phyloP scores from a whole-genome alignment of 2,329 filamentous ascomycete species.

The Triangularia verruculosa region DNA sequence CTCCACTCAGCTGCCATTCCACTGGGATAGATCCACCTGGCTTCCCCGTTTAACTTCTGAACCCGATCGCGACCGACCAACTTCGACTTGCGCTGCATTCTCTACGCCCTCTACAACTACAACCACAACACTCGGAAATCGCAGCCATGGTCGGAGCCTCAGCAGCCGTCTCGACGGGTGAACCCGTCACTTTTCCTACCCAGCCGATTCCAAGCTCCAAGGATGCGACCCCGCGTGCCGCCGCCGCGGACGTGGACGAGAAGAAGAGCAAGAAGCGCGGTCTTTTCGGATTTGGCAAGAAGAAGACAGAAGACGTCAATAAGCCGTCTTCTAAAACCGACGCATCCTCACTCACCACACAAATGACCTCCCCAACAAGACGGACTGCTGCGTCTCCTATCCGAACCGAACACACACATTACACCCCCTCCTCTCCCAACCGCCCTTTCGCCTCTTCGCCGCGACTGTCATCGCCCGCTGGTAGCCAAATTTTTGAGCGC shows the following conservation, averaged over 20 bases:
- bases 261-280: slow-evolving; percentile 51
- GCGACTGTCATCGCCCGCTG: slow-evolving; percentile 72
- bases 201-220: slow-evolving; percentile 23
- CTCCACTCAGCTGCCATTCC: not conserved
- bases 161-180: slow-evolving; percentile 29
- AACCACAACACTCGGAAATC: not conserved
- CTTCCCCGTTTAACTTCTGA: not conserved
- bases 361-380: slow-evolving; percentile 36
- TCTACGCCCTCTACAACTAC: not conserved
- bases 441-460: slow-evolving; percentile 69
- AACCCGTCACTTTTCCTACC: slow-evolving; percentile 30
- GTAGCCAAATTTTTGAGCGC: slow-evolving; percentile 85
- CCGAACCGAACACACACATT: slow-evolving; percentile 35
- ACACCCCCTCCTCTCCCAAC: slow-evolving; percentile 60
- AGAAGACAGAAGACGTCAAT: slow-evolving; percentile 48
- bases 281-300: slow-evolving; percentile 62
- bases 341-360: slow-evolving; percentile 18
- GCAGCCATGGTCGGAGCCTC: slow-evolving; percentile 19
- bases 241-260: slow-evolving; percentile 28
- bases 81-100: not conserved
- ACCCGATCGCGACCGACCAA: not conserved
- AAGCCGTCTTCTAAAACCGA: slow-evolving; percentile 33
- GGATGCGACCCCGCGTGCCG: slow-evolving; percentile 36
- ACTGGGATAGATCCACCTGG: not conserved
- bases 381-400: slow-evolving; percentile 32